phyloP scores from a whole-genome alignment of 2,329 filamentous ascomycete species.

The Huntiella abstrusa region DNA sequence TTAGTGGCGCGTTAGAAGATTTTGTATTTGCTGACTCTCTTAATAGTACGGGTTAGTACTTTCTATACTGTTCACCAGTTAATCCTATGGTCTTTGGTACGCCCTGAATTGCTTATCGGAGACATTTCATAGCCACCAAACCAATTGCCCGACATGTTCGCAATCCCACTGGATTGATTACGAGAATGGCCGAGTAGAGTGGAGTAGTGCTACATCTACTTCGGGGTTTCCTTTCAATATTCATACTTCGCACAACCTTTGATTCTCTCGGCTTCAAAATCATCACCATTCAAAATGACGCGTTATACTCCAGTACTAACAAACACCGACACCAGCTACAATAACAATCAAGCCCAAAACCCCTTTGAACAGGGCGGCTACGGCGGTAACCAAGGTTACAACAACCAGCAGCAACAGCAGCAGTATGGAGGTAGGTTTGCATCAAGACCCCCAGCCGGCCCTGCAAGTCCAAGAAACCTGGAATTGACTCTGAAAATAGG shows the following conservation, averaged over 20 bases:
- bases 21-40: background rate
- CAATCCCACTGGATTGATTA: too few species aligned
- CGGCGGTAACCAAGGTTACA: constrained; percentile 16
- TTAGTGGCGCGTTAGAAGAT: background rate
- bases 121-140: too few species aligned
- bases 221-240: too few species aligned
- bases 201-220: too few species aligned
- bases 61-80: background rate
- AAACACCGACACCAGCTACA: constrained; percentile 26
- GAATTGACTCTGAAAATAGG: constrained; percentile 12
- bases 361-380: constrained; percentile 38
- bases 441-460: constrained; percentile 3
- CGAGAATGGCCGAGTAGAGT: too few species aligned
- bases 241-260: background rate
- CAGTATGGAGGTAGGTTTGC: constrained; percentile 9
- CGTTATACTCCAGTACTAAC: constrained; percentile 2
- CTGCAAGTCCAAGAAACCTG: constrained; percentile 7
- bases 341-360: constrained; percentile 24
- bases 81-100: background rate
- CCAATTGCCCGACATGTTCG: too few species aligned
- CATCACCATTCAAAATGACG: background rate
- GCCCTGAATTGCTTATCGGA: background rate
- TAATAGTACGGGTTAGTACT: constrained; percentile 3
- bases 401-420: constrained; percentile 14
- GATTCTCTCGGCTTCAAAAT: background rate